Base-by-base conservation (phyloP, 148 eudicot genomes). In the Diospyros lotus region DNA sequence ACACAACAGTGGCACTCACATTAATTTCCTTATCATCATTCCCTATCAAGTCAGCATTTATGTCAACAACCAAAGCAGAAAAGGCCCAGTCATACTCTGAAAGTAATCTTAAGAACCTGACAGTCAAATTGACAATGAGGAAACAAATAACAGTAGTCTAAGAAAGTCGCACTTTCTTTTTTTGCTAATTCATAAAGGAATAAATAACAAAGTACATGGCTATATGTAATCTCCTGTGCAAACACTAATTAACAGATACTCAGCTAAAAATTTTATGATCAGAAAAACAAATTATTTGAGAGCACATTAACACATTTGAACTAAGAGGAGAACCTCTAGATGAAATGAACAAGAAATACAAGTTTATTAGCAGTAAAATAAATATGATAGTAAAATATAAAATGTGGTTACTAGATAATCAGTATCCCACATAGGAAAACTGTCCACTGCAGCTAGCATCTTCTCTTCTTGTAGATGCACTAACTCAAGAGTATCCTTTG, bases 31-130 rank as follows among this genome's bases (percentile, higher is more conserved):
- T 81, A 75, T 77, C 85, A 82, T 90, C 96, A 48, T 84, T 84
- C 15, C 78, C 46, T 42, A 93, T 88, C 83, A 90, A 64, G 84
- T 95, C 97, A 61, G 84, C 87, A 79, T 95, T 92, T 75, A 95
- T 88, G 73, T 95, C 98, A 75, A 92, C 82, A 58, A 89, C 68
- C 81, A 95, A 73, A 28, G 99, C 86, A 82, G 86, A 88, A 75
- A 92, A 89, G 69, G 79, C 86, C 99, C 98, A 95, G 67, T 92
- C 94, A 67, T 88, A 89, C 73, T 88, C 96, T 15, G 93, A 83
- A 55, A 95, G 77, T 76, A 95, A 84, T 69, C 96, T 83, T 79
- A 95, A 81, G 79, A 95, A 95, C 87, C 99, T 95, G 89, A 64
- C 66, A 74, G 75, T 52, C 52, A 50, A 58, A 14, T 52, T 6